phyloP scores from a whole-genome alignment of 2,329 filamentous ascomycete species.

The Diaporthe sp. region DNA sequence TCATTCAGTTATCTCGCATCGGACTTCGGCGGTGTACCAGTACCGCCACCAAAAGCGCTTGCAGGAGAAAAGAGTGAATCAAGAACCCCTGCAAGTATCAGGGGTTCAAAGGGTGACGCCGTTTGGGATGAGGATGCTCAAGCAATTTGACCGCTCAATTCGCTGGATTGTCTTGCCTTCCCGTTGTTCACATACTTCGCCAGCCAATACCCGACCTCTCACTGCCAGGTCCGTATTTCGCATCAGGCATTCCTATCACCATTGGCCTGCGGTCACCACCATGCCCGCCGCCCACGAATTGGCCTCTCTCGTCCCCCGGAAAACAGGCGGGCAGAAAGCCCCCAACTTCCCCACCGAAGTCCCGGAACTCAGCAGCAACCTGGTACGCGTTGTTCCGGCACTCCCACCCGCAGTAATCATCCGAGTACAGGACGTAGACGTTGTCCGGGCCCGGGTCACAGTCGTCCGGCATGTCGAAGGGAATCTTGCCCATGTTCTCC shows the following conservation, averaged over 20 bases:
- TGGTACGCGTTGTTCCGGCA: constrained; percentile 45
- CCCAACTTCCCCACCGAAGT: background rate
- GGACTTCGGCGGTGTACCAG: too few relatives aligned
- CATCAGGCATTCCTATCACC: constrained; percentile 43
- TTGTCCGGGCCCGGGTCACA: constrained; percentile 44
- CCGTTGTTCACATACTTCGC: constrained; percentile 35
- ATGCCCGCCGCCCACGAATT: background rate
- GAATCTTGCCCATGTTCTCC: constrained; percentile 35
- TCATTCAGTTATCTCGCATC: background rate
- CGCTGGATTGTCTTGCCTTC: background rate
- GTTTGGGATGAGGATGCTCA: background rate
- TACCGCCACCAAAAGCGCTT: background rate
- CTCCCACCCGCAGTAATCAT: constrained; percentile 48
- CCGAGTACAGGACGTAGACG: constrained; percentile 39
- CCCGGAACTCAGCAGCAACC: background rate
- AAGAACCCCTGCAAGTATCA: background rate
- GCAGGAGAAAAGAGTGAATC: background rate
- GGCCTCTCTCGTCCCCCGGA: constrained; percentile 18
- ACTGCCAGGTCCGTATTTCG: constrained; percentile 42
- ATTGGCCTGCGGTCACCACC: background rate
- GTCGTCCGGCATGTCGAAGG: constrained; percentile 43
- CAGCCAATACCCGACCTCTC: constrained; percentile 44
- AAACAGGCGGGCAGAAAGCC: constrained; percentile 32
- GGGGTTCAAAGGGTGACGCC: background rate
- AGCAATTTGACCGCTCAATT: background rate